Percentiles rank a stretch among this genome's conserved stretches.
phyloP scores from a whole-genome alignment of 2,329 filamentous ascomycete species.

The Ceratocystis alfenasii region DNA sequence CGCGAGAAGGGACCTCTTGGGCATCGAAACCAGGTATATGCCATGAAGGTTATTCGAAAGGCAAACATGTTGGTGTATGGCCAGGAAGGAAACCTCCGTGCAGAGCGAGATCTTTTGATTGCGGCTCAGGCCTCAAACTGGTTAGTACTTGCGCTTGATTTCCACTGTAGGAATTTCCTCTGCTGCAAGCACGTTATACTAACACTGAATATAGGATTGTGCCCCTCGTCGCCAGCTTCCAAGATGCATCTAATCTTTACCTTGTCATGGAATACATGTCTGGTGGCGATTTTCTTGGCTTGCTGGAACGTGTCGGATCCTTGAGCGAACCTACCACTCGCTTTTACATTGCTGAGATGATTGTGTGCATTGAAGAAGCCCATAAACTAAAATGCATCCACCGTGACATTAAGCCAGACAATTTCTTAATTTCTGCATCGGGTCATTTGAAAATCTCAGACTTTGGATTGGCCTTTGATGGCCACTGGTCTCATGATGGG shows the following conservation, averaged over 20 bases:
- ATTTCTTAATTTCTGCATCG: constrained; percentile 78
- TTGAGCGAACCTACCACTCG: constrained; percentile 65
- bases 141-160: constrained; percentile 31
- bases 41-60: constrained; percentile 96
- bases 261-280: constrained; percentile 98
- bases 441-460: constrained; percentile 94
- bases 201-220: constrained; percentile 50
- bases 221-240: constrained; percentile 75
- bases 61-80: constrained; percentile 81
- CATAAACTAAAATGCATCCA: constrained; percentile 86
- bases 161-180: not conserved
- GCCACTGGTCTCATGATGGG: constrained; percentile 87
- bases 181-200: not conserved
- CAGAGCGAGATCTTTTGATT: constrained; percentile 84
- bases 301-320: constrained; percentile 74
- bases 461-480: constrained; percentile 89
- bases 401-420: constrained; percentile 92
- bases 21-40: constrained; percentile 52
- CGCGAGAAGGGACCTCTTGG: constrained; percentile 40
- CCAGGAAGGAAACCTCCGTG: constrained; percentile 84
- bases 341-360: constrained; percentile 93
- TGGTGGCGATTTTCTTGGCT: constrained; percentile 81
- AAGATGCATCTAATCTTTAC: constrained; percentile 74
- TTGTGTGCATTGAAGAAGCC: constrained; percentile 84
- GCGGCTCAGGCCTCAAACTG: constrained; percentile 77